Evolutionary conservation across 2,329 filamentous ascomycete species (phyloP), one percentile per base, ranked within the genome.

Genomic region (Dactylellina cionopaga): DNA sequence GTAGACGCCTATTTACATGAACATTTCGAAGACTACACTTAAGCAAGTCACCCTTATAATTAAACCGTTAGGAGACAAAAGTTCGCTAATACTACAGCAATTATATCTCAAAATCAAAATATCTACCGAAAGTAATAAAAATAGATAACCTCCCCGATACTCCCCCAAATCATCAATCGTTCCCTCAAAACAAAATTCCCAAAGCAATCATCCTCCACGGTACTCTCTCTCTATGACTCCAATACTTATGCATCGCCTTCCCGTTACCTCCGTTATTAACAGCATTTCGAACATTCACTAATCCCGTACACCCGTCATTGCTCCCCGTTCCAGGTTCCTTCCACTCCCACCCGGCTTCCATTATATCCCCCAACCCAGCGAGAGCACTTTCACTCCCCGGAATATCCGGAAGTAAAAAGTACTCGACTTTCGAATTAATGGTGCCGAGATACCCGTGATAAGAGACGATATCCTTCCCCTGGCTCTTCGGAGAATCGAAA

Each of bases 261-360:
- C 69, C 69, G 29, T 66, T 71, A 5, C 66, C 66, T 1, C 66
- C 66, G 11, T 73, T 73, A 46, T 59, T 65, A 24, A 73, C 66
- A 9, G 62, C 69, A 27, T 73, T 66, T 19, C 69, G 44, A 10
- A 73, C 60, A 17, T 73, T 73, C 4, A 62, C 22, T 13, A 73
- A 19, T 3, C 69, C 69, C 2, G 69, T 66, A 33, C 69, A 73
- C 13, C 51, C 62, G 9, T 73, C 69, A 13, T 47, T 54, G 29
- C 22, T 41, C 10, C 51, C 59, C 0, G 37, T 24, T 4, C 59
- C 69, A 9, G 59, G 29, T 9, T 73, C 69, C 10, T 47, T 44
- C 60, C 69, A 73, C 47, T 73, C 69, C 69, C 69, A 73, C 0
- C 60, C 69, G 4, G 62, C 59, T 13, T 73, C 69, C 59, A 73